These are phyloP conservation scores for Cucurbita pepo DNA, from an alignment of 306 rosid species.

Conservation along the genomic window DNA sequence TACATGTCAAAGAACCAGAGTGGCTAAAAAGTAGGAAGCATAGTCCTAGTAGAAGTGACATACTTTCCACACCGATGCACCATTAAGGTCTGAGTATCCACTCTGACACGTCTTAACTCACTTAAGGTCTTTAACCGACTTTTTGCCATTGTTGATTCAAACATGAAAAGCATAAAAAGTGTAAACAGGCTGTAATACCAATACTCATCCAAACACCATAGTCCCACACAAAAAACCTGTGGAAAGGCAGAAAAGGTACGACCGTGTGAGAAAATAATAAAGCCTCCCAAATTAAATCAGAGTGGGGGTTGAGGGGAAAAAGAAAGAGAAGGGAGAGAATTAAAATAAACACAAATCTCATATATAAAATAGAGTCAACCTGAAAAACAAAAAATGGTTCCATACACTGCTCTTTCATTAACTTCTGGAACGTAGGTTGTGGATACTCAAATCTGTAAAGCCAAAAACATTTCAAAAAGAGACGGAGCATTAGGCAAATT, in stretches of 20 bases:
- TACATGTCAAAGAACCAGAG: background rate
- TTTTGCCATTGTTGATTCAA: slow-evolving; percentile 98
- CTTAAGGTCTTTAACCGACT: slow-evolving; percentile 88
- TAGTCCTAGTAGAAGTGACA: slow-evolving; percentile 14
- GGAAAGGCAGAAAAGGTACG: background rate
- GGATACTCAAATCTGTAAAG: slow-evolving; percentile 85
- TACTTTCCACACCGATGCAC: slow-evolving; percentile 98
- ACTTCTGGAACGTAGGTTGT: slow-evolving; percentile 90
- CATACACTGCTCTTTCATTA: slow-evolving; percentile 94
- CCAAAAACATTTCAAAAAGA: slow-evolving; percentile 11
- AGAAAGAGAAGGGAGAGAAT: background rate
- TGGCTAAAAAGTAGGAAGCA: background rate
- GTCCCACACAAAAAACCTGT: slow-evolving; percentile 97
- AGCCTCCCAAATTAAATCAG: background rate
- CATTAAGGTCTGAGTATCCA: slow-evolving; percentile 82
- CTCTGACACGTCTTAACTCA: slow-evolving; percentile 93
- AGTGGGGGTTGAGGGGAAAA: background rate
- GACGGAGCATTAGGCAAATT: background rate
- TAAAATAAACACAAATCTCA: slow-evolving; percentile 14
- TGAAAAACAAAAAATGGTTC: slow-evolving; percentile 97
- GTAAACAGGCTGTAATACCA: slow-evolving; percentile 99
- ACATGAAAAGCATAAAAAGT: slow-evolving; percentile 88
- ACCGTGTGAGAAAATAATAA: slow-evolving; percentile 6
- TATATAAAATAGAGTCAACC: slow-evolving; percentile 23
- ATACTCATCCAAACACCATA: slow-evolving; percentile 98